Percentiles rank a stretch among this genome's conserved stretches.
These are phyloP conservation scores for Globisporangium abappressorium DNA, from an alignment of 352 stramenopile species.

Conservation along the genomic window DNA sequence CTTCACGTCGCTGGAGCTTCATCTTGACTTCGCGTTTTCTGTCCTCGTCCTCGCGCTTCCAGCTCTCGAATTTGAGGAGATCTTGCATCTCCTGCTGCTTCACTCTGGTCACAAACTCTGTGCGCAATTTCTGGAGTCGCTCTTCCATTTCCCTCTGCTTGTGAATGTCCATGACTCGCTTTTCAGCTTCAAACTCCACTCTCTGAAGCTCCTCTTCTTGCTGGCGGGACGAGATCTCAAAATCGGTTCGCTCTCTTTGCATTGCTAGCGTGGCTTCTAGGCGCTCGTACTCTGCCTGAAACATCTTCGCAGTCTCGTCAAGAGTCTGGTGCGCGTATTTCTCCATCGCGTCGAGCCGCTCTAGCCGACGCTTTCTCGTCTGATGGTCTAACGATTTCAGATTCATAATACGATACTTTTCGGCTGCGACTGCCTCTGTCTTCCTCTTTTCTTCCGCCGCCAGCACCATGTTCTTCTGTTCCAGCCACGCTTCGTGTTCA, in stretches of 20 bases:
- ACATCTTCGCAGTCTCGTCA: constrained; percentile 55
- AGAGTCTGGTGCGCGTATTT: constrained; percentile 54
- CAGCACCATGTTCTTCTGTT: constrained; percentile 53
- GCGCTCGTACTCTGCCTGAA: constrained; percentile 60
- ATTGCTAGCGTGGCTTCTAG: constrained; percentile 50
- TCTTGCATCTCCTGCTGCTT: constrained; percentile 76
- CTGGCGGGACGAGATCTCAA: constrained; percentile 62
- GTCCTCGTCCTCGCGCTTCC: constrained; percentile 69
- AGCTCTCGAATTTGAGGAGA: constrained; percentile 64
- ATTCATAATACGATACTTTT: constrained; percentile 64
- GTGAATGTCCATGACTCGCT: constrained; percentile 57
- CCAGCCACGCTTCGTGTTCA: constrained; percentile 66
- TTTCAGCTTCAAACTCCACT: constrained; percentile 69
- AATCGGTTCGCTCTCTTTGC: constrained; percentile 59
- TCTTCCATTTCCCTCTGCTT: constrained; percentile 66
- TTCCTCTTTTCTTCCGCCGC: constrained; percentile 58
- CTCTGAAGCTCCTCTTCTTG: constrained; percentile 76
- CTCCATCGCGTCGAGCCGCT: constrained; percentile 65
- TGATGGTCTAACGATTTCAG: constrained; percentile 73
- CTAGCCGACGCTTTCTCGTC: constrained; percentile 56
- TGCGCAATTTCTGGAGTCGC: constrained; percentile 54
- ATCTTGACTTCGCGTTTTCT: constrained; percentile 30
- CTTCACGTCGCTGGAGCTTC: constrained; percentile 37
- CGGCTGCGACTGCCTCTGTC: constrained; percentile 52
- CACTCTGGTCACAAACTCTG: constrained; percentile 65